Percentiles rank a stretch among this genome's conserved stretches.
These are phyloP conservation scores for Daldinia loculata DNA, from an alignment of 495 filamentous ascomycete species.

Conservation along the genomic window DNA sequence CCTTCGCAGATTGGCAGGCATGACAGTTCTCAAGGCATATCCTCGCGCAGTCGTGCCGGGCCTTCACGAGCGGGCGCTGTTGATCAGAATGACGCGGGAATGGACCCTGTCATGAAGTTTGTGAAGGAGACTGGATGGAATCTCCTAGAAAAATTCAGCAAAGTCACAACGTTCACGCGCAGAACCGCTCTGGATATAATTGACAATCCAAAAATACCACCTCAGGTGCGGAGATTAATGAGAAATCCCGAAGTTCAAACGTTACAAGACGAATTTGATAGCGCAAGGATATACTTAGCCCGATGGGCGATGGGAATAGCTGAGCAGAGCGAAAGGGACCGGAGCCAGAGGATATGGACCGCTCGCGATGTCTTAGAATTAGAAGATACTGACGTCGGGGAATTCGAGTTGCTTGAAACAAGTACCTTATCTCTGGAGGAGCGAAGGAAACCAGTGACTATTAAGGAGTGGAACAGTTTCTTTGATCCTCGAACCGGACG, in stretches of 20 bases:
- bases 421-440: conserved; percentile 75
- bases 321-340: conserved; percentile 90
- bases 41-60: conserved; percentile 41
- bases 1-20: conserved; percentile 52
- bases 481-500: conserved; percentile 79
- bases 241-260: conserved; percentile 95
- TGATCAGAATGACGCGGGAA: conserved; percentile 69
- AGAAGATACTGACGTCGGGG: conserved; percentile 91
- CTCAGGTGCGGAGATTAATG: conserved; percentile 84
- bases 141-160: conserved; percentile 91
- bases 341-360: conserved; percentile 87
- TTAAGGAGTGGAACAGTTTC: conserved; percentile 88
- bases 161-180: conserved; percentile 94
- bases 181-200: conserved; percentile 90
- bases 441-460: conserved; percentile 74
- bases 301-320: conserved; percentile 99
- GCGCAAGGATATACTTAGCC: conserved; percentile 90
- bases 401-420: conserved; percentile 94
- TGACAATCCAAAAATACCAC: conserved; percentile 87
- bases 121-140: conserved; percentile 97
- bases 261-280: conserved; percentile 95
- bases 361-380: conserved; percentile 91
- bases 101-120: conserved; percentile 95
- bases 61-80: conserved; percentile 42
- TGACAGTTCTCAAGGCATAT: conserved; percentile 50